phyloP scores from a whole-genome alignment of 2,329 filamentous ascomycete genomes.

The Apiospora phragmitis region DNA sequence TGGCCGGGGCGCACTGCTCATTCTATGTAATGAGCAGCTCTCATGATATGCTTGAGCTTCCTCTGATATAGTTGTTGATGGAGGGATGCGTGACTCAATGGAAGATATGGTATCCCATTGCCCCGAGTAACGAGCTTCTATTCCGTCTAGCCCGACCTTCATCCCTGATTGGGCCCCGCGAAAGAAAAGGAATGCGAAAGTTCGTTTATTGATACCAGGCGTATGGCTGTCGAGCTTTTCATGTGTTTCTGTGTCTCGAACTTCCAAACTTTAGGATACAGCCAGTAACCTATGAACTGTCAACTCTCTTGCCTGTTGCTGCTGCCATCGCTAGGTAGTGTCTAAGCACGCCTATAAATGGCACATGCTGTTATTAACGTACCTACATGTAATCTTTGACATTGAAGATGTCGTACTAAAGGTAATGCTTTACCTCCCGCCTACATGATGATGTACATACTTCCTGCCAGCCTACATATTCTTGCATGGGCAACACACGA shows the following conservation, averaged over 20 bases:
- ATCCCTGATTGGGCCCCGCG: not conserved
- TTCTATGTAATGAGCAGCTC: not conserved
- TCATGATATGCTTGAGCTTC: conserved; percentile 5
- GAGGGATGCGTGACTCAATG: conserved; percentile 6
- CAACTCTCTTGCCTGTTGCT: not conserved
- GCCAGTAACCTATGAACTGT: not conserved
- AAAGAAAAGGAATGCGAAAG: conserved; percentile 1
- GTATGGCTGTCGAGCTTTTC: not conserved
- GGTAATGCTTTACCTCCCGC: not conserved
- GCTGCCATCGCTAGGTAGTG: not conserved
- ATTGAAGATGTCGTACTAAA: not conserved
- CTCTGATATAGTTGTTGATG: conserved; percentile 5
- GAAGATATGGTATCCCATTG: not conserved
- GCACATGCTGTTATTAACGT: not conserved
- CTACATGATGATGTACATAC: not conserved
- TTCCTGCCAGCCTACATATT: not conserved
- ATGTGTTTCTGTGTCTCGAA: not conserved
- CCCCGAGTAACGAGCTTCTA: not conserved
- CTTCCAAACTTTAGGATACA: not conserved
- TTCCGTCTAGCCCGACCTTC: not conserved
- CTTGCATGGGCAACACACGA: not conserved
- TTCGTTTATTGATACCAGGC: not conserved
- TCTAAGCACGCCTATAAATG: not conserved
- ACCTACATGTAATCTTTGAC: not conserved
- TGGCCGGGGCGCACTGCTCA: not conserved